Percentiles rank a stretch among this genome's conserved stretches.
Evolutionary conservation across 352 stramenopile species (phyloP).

Genomic region (Stramenopiles sp.): DNA sequence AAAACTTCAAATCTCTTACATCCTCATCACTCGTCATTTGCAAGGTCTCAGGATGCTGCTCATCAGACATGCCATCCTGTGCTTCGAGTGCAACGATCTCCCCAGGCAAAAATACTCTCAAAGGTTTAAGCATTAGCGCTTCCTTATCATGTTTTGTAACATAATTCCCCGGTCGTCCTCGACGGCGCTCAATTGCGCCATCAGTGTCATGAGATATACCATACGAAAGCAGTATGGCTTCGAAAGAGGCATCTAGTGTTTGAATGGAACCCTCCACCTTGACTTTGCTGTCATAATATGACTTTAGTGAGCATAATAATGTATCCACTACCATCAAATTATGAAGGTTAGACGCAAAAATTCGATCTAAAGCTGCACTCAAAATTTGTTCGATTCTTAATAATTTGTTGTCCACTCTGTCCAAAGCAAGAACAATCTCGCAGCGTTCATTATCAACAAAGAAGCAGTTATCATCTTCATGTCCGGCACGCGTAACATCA

Average conservation of each 20-base stretch:
- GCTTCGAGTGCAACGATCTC: conserved; percentile 42
- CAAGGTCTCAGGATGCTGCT: background rate
- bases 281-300: no score
- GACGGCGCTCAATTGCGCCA: conserved; percentile 37
- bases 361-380: background rate
- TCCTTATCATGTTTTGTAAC: conserved; percentile 32
- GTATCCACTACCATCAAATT: background rate
- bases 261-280: no score
- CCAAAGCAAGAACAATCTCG: background rate
- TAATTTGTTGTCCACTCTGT: background rate
- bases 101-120: conserved; percentile 41
- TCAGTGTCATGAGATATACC: conserved; percentile 30
- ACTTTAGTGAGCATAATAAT: no score
- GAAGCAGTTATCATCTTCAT: background rate
- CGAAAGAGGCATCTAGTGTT: background rate
- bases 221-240: background rate
- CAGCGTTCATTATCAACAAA: background rate
- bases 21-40: background rate
- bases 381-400: background rate
- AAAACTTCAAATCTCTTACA: no score
- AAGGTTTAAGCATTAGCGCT: conserved; percentile 36
- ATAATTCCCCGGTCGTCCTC: conserved; percentile 35
- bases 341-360: background rate
- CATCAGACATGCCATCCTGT: conserved; percentile 17
- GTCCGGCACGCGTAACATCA: background rate